phyloP scores from a whole-genome alignment of 169 alveolate genomes.

The Eimeria acervulina region DNA sequence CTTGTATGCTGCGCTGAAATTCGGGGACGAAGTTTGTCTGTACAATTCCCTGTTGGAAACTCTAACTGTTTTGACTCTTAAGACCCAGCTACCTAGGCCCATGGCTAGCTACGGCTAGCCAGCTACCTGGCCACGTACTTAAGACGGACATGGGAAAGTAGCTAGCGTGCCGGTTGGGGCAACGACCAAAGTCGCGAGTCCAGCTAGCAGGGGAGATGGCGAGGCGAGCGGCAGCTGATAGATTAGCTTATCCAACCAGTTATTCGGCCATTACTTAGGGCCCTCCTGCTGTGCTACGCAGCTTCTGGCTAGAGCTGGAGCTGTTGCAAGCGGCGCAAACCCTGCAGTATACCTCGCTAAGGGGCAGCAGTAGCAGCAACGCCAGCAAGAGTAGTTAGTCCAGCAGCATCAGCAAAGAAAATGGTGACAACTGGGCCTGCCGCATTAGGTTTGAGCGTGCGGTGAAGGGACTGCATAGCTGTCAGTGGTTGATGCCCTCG shows the following conservation, averaged over 20 bases:
- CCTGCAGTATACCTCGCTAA: not conserved
- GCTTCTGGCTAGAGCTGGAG: not conserved
- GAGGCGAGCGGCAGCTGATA: not conserved
- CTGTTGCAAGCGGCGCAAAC: not conserved
- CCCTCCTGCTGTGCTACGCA: not conserved
- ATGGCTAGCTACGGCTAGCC: slow-evolving; percentile 5
- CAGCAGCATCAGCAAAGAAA: not conserved
- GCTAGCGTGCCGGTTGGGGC: not conserved
- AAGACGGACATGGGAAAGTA: not conserved
- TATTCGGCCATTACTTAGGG: not conserved
- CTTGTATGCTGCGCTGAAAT: not conserved
- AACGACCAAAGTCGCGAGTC: not conserved
- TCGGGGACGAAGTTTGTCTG: not conserved
- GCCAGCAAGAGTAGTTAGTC: not conserved
- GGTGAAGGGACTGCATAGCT: slow-evolving; percentile 59
- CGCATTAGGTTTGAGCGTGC: not conserved
- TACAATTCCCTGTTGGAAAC: not conserved
- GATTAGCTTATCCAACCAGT: not conserved
- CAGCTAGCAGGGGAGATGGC: not conserved
- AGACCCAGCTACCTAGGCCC: not conserved
- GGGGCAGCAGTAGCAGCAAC: not conserved
- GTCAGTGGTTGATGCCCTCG: slow-evolving; percentile 67
- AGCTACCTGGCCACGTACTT: not conserved
- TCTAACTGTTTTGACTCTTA: not conserved
- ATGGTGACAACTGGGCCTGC: not conserved